These are phyloP conservation scores for Onygenales sp. DNA, from an alignment of 2,329 filamentous ascomycete species.

Conservation along the genomic window DNA sequence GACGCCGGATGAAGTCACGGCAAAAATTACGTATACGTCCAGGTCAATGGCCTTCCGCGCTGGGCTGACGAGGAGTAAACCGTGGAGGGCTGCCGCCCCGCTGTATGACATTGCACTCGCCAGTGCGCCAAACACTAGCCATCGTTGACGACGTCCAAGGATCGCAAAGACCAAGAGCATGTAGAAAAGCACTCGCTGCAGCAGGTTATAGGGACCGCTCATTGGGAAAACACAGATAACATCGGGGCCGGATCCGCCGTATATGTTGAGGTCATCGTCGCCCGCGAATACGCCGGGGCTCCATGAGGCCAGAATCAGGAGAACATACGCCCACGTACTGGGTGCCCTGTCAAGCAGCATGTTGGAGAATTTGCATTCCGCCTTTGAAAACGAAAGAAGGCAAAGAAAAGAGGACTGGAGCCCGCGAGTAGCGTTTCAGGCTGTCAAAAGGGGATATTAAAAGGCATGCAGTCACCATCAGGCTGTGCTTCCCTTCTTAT, in stretches of 20 bases:
- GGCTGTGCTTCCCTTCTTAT: not conserved
- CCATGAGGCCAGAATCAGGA: not conserved
- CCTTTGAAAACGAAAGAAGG: not conserved
- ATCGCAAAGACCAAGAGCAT: conserved; percentile 16
- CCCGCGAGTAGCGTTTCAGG: not conserved
- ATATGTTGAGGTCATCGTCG: not conserved
- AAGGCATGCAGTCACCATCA: not conserved
- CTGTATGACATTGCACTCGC: conserved; percentile 17
- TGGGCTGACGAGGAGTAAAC: conserved; percentile 13
- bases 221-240: conserved; percentile 12
- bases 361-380: not conserved
- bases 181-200: conserved; percentile 18
- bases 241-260: conserved; percentile 1
- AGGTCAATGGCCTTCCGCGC: conserved; percentile 13
- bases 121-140: conserved; percentile 19
- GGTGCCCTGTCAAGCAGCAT: not conserved
- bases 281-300: not conserved
- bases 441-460: not conserved
- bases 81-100: conserved; percentile 15
- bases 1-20: conserved; percentile 13
- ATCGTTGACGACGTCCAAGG: conserved; percentile 14
- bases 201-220: conserved; percentile 16
- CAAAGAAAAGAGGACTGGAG: not conserved
- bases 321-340: not conserved
- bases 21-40: conserved; percentile 14